Percentiles rank a stretch among this genome's conserved stretches.
Evolutionary conservation across 2,329 filamentous ascomycete species (phyloP).

Genomic region (Aspergillus tanneri): DNA sequence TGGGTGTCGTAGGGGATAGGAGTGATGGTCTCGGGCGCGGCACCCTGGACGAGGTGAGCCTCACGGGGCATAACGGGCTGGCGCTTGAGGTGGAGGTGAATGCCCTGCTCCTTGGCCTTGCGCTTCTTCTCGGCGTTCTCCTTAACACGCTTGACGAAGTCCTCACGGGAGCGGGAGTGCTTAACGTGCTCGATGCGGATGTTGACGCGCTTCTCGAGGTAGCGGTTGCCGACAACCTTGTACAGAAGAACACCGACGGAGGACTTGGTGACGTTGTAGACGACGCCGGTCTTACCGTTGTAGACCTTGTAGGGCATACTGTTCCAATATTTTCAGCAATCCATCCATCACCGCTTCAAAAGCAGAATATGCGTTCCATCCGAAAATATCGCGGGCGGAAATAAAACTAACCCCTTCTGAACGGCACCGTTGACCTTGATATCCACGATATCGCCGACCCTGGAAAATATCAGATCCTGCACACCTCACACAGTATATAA

Average conservation of each 20-base stretch:
- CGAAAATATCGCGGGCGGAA: slow-evolving; percentile 13
- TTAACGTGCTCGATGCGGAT: slow-evolving; percentile 96
- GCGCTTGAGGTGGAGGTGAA: slow-evolving; percentile 89
- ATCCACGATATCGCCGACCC: slow-evolving; percentile 98
- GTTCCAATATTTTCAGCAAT: slow-evolving; percentile 34
- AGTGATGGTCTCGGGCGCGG: slow-evolving; percentile 85
- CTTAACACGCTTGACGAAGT: slow-evolving; percentile 97
- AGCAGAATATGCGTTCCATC: too few species aligned
- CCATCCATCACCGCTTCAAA: slow-evolving; percentile 17
- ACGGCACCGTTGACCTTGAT: slow-evolving; percentile 98
- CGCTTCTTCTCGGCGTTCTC: slow-evolving; percentile 88
- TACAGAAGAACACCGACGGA: slow-evolving; percentile 98
- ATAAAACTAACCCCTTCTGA: slow-evolving; percentile 81
- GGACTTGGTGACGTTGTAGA: slow-evolving; percentile 99
- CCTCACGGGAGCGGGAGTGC: slow-evolving; percentile 92
- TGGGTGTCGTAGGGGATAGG: slow-evolving; percentile 97
- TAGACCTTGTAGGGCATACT: slow-evolving; percentile 99
- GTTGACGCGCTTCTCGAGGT: slow-evolving; percentile 99
- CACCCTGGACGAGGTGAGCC: slow-evolving; percentile 77
- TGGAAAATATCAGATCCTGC: slow-evolving; percentile 52
- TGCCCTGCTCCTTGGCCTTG: slow-evolving; percentile 87
- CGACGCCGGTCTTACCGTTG: slow-evolving; percentile 97
- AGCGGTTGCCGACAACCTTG: slow-evolving; percentile 99
- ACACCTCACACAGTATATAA: slow-evolving; percentile 15
- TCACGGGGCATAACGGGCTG: slow-evolving; percentile 76